Conservation (phyloP, 2,329 filamentous ascomycete genomes). For the Trichoderma aggressivum region DNA sequence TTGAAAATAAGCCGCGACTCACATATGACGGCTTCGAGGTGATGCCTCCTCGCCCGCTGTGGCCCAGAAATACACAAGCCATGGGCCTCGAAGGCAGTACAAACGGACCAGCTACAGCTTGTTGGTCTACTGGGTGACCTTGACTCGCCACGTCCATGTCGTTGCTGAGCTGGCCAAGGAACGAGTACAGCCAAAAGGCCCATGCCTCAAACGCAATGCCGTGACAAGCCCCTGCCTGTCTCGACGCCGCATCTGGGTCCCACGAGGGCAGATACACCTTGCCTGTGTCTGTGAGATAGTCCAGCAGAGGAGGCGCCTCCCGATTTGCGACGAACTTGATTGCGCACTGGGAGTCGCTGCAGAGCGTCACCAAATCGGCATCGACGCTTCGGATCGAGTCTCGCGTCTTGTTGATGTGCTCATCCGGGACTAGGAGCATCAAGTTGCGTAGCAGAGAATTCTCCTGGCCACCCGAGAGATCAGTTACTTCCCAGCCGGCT, state of each 20-base stretch:
- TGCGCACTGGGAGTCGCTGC: constrained; percentile 32
- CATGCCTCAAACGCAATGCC: constrained; percentile 37
- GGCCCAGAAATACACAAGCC: constrained; percentile 38
- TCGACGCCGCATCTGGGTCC: constrained; percentile 30
- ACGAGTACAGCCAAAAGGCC: constrained; percentile 42
- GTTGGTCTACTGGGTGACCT: constrained; percentile 24
- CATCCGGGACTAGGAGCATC: constrained; percentile 34
- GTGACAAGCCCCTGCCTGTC: constrained; percentile 33
- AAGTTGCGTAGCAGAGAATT: constrained; percentile 36
- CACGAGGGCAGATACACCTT: constrained; percentile 31
- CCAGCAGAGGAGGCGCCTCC: constrained; percentile 33
- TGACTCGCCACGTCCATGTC: constrained; percentile 33
- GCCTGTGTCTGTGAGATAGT: constrained; percentile 34
- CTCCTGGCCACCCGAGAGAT: constrained; percentile 26
- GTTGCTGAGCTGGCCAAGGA: constrained; percentile 37
- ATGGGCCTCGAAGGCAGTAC: constrained; percentile 39
- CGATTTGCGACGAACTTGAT: constrained; percentile 32
- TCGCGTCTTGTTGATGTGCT: constrained; percentile 23
- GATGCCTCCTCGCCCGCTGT: constrained; percentile 36
- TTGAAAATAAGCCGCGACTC: constrained; percentile 35
- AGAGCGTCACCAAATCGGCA: constrained; percentile 34
- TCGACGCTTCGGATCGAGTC: constrained; percentile 34
- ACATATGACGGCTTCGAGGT: constrained; percentile 35
- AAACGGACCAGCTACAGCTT: constrained; percentile 36
- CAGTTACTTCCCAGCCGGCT: constrained; percentile 35